Conservation (phyloP, 1,139 yeast genomes). For the Blastobotrys serpentis region DNA sequence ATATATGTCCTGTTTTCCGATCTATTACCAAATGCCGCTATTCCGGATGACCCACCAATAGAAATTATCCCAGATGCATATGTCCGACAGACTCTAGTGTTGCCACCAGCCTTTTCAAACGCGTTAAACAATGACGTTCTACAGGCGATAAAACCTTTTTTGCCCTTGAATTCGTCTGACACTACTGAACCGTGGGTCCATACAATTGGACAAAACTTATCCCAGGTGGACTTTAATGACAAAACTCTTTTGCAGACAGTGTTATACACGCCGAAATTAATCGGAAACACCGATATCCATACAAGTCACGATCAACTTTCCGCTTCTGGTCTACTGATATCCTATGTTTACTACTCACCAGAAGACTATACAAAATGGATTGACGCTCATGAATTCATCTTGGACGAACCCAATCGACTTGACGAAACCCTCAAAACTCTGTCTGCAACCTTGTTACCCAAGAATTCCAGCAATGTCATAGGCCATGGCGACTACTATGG, state of each 20-base stretch:
- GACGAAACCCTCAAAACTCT: not conserved
- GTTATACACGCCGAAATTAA: constrained; percentile 4
- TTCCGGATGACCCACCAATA: not conserved
- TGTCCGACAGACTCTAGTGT: constrained; percentile 39
- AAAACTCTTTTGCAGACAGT: constrained; percentile 2
- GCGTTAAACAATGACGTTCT: constrained; percentile 24
- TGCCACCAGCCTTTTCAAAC: constrained; percentile 29
- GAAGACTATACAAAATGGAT: constrained; percentile 21
- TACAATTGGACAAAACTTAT: not conserved
- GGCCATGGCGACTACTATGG: constrained; percentile 8
- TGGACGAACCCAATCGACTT: not conserved
- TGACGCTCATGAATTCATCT: not conserved
- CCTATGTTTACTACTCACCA: constrained; percentile 22
- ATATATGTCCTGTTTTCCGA: constrained; percentile 38
- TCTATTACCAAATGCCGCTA: constrained; percentile 20
- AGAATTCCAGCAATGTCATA: not conserved
- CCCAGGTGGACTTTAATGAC: constrained; percentile 5
- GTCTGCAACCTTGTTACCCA: constrained; percentile 10
- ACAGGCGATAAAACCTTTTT: constrained; percentile 16
- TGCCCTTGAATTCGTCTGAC: constrained; percentile 2
- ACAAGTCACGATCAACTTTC: not conserved
- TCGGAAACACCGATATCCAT: constrained; percentile 1
- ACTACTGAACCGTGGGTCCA: constrained; percentile 2
- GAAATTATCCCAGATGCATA: constrained; percentile 24
- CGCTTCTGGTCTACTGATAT: constrained; percentile 25